Percentiles rank a stretch among this genome's conserved stretches.
phyloP scores from a whole-genome alignment of 129 eudicot species.

The Flaveria ramosissima region DNA sequence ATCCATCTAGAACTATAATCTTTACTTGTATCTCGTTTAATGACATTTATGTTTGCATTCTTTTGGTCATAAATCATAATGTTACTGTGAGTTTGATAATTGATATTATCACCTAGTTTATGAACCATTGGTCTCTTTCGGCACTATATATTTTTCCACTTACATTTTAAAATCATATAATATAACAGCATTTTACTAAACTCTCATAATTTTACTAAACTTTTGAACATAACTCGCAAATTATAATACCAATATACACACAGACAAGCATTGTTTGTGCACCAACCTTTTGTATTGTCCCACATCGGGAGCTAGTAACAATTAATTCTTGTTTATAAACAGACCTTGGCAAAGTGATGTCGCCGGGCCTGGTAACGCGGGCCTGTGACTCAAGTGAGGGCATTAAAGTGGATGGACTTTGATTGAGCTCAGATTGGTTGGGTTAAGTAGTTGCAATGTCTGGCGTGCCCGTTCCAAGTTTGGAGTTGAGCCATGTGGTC shows the following conservation, averaged over 20 bases:
- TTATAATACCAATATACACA: too few relatives aligned
- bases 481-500: not conserved
- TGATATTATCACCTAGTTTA: not conserved
- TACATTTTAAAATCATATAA: not conserved
- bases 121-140: not conserved
- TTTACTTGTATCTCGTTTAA: not conserved
- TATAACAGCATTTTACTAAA: not conserved
- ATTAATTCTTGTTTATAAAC: too few relatives aligned
- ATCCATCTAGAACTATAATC: not conserved
- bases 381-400: not conserved
- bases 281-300: too few relatives aligned
- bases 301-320: too few relatives aligned
- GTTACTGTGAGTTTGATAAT: not conserved
- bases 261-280: too few relatives aligned
- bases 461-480: slow-evolving; percentile 8
- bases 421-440: not conserved
- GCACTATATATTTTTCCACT: not conserved
- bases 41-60: slow-evolving; percentile 6
- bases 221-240: not conserved
- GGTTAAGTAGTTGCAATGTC: not conserved
- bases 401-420: not conserved
- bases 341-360: not conserved
- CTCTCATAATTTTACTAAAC: not conserved
- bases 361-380: not conserved
- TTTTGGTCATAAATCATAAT: not conserved